A percentile compares a stretch with the other conserved stretches of the same genome.
phyloP scores from a whole-genome alignment of 2,329 filamentous ascomycete genomes.

The Fusarium tupiense region DNA sequence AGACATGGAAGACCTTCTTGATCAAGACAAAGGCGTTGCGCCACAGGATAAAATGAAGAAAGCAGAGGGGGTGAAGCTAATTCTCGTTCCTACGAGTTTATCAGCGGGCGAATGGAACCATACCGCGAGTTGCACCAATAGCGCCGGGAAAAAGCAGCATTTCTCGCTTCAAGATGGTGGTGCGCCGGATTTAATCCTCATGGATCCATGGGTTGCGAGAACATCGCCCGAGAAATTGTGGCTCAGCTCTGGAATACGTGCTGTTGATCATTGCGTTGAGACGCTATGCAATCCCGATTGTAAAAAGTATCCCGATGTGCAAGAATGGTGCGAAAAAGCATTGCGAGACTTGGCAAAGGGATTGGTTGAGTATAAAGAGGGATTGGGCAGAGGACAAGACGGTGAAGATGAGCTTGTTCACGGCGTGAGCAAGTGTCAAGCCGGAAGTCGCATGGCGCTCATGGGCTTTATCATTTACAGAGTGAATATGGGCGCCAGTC shows the following conservation, averaged over 20 bases:
- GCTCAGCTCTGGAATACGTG: constrained; percentile 16
- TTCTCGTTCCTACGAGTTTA: constrained; percentile 2
- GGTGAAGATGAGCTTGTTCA: neutral
- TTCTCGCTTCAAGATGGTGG: constrained; percentile 4
- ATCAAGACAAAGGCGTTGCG: constrained; percentile 2
- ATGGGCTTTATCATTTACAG: constrained; percentile 17
- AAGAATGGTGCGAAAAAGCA: constrained; percentile 8
- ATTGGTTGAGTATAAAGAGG: constrained; percentile 8
- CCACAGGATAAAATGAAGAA: constrained; percentile 10
- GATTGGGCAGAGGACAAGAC: neutral
- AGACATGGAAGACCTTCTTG: constrained; percentile 3
- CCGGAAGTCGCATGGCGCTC: constrained; percentile 20
- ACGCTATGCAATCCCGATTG: constrained; percentile 11
- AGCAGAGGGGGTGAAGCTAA: neutral
- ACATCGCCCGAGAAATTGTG: neutral
- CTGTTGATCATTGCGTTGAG: constrained; percentile 12
- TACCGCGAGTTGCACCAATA: constrained; percentile 17
- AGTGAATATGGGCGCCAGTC: constrained; percentile 20
- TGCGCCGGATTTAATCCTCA: constrained; percentile 11
- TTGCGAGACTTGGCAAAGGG: neutral
- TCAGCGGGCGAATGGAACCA: constrained; percentile 18
- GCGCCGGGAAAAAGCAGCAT: constrained; percentile 11
- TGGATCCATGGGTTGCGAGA: constrained; percentile 14
- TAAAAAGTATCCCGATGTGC: neutral
- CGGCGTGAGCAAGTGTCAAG: constrained; percentile 14